phyloP scores from a whole-genome alignment of 2,329 filamentous ascomycete genomes.

The Colletotrichum horii region DNA sequence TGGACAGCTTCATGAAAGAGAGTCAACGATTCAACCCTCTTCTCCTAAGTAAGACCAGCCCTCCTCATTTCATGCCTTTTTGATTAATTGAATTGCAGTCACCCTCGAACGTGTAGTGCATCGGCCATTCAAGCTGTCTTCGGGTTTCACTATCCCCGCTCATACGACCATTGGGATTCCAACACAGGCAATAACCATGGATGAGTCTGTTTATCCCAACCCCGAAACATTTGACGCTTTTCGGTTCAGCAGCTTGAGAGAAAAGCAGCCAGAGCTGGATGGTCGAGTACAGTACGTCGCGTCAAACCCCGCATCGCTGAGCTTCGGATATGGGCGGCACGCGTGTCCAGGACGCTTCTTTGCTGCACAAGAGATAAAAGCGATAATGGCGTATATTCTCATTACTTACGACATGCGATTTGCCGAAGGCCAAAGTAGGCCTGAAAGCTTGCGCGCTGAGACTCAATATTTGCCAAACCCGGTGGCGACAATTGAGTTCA shows the following conservation, averaged over 20 bases:
- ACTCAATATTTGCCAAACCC: background rate
- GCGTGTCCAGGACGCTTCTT: slow-evolving; percentile 4
- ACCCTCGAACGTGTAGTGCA: background rate
- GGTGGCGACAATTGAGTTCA: background rate
- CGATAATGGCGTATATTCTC: background rate
- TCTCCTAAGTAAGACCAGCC: background rate
- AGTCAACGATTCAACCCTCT: background rate
- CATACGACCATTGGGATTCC: background rate
- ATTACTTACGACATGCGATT: background rate
- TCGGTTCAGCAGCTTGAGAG: background rate
- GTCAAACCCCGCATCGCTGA: background rate
- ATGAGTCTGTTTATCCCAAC: background rate
- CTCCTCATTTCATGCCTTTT: background rate
- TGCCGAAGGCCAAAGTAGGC: background rate
- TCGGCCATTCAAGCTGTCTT: background rate
- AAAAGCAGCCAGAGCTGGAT: background rate
- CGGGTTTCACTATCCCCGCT: background rate
- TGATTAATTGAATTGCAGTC: background rate
- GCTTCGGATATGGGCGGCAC: background rate
- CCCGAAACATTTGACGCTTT: background rate
- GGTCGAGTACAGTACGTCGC: background rate
- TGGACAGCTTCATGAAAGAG: background rate
- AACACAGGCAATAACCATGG: background rate
- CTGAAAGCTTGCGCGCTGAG: background rate
- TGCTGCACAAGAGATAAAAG: background rate